Conservation (phyloP, 2,329 filamentous ascomycete species). For the Fusarium praegraminearum region DNA sequence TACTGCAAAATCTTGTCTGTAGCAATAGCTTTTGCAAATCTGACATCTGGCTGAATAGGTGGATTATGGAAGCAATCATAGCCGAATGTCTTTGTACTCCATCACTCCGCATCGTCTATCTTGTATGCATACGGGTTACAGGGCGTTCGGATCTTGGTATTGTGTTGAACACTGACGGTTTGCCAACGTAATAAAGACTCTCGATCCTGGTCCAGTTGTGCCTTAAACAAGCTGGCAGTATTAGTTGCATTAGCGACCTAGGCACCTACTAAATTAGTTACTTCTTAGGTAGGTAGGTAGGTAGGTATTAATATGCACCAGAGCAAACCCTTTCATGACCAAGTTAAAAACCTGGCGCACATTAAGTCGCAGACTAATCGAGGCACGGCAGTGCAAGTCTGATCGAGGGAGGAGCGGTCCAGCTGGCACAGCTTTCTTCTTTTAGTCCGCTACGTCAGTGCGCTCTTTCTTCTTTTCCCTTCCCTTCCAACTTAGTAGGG, state of each 20-base stretch:
- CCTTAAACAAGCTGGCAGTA: conserved; percentile 6
- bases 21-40: background rate
- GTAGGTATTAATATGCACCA: background rate
- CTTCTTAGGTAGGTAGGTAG: background rate
- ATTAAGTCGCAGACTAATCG: conserved; percentile 29
- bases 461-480: conserved; percentile 2
- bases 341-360: conserved; percentile 25
- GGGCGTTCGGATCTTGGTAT: background rate
- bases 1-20: background rate
- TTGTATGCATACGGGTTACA: background rate
- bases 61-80: background rate
- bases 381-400: conserved; percentile 8
- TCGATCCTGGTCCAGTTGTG: conserved; percentile 9
- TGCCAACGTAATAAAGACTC: background rate
- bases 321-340: conserved; percentile 5
- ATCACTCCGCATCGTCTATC: background rate
- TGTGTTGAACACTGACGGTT: background rate
- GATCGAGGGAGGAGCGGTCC: conserved; percentile 23
- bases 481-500: conserved; percentile 1
- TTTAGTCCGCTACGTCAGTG: conserved; percentile 26
- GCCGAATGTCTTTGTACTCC: conserved; percentile 1
- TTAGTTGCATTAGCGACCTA: conserved; percentile 12
- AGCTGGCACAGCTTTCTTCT: conserved; percentile 9
- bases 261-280: background rate
- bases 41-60: background rate